These are phyloP conservation scores for Lathyrus oleraceus DNA, from an alignment of 306 rosid species.

Conservation along the genomic window DNA sequence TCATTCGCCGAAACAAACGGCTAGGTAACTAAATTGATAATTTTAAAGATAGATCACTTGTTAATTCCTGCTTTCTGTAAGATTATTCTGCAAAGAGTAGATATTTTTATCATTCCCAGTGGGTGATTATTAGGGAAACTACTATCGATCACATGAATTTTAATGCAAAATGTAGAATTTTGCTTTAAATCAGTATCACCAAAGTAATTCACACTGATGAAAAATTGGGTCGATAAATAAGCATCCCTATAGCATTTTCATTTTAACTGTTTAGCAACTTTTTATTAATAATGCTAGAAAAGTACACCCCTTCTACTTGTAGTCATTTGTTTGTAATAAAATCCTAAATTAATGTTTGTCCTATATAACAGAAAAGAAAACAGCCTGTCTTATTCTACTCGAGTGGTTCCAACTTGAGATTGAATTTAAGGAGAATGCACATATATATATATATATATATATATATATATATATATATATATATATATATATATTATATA, in stretches of 20 bases:
- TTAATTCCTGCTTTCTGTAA: conserved; percentile 13
- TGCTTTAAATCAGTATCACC: conserved; percentile 28
- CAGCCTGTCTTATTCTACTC: not conserved
- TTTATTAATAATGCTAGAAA: not conserved
- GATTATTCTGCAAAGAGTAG: conserved; percentile 2
- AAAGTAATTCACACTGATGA: not conserved
- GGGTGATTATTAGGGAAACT: conserved; percentile 20
- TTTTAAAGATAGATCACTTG: not conserved
- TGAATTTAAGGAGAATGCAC: too few relatives aligned
- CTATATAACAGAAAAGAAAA: not conserved
- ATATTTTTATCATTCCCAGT: conserved; percentile 4
- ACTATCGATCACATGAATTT: conserved; percentile 15
- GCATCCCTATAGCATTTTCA: conserved; percentile 1
- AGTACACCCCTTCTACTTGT: not conserved
- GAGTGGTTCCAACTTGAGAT: not conserved
- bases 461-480: too few relatives aligned
- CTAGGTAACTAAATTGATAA: conserved; percentile 50
- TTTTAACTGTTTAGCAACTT: not conserved
- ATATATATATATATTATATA: too few relatives aligned
- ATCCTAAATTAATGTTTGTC: not conserved
- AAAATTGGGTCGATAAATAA: conserved; percentile 14
- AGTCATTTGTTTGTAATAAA: not conserved
- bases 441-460: too few relatives aligned
- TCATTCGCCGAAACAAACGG: conserved; percentile 70
- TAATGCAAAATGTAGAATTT: conserved; percentile 16